Evolutionary conservation across 768 basidiomycete species (phyloP).

Genomic region (Panus rudis): DNA sequence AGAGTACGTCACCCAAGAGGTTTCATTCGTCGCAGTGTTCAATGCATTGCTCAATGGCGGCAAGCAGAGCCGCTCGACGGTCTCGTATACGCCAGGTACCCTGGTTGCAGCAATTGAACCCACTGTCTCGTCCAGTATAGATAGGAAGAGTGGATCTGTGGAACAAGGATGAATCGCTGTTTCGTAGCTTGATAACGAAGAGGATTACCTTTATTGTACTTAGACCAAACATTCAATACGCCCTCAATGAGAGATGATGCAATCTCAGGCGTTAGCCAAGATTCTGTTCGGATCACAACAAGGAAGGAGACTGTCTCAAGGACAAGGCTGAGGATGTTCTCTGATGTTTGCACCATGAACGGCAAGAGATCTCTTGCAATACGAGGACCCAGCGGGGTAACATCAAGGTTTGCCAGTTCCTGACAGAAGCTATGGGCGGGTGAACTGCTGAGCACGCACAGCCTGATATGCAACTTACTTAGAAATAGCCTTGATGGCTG

Average conservation of each 20-base stretch:
- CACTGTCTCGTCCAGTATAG: conserved; percentile 78
- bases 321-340: conserved; percentile 84
- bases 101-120: conserved; percentile 59
- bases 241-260: conserved; percentile 60
- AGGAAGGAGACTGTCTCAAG: conserved; percentile 70
- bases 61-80: conserved; percentile 65
- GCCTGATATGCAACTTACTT: conserved; percentile 50
- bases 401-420: conserved; percentile 50
- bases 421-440: conserved; percentile 55
- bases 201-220: conserved; percentile 72
- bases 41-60: conserved; percentile 66
- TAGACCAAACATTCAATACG: conserved; percentile 76
- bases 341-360: conserved; percentile 70
- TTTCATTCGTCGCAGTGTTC: too few relatives aligned
- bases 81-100: conserved; percentile 55
- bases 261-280: conserved; percentile 66
- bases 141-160: conserved; percentile 83
- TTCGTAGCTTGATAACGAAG: not conserved
- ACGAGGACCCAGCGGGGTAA: conserved; percentile 59
- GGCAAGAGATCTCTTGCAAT: conserved; percentile 81
- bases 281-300: conserved; percentile 64
- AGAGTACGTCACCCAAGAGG: too few relatives aligned
- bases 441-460: conserved; percentile 3
- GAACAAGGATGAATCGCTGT: conserved; percentile 1
- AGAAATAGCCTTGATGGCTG: conserved; percentile 87